Base-by-base conservation (phyloP, 2,329 filamentous ascomycete species). In the Colletotrichum camelliae region DNA sequence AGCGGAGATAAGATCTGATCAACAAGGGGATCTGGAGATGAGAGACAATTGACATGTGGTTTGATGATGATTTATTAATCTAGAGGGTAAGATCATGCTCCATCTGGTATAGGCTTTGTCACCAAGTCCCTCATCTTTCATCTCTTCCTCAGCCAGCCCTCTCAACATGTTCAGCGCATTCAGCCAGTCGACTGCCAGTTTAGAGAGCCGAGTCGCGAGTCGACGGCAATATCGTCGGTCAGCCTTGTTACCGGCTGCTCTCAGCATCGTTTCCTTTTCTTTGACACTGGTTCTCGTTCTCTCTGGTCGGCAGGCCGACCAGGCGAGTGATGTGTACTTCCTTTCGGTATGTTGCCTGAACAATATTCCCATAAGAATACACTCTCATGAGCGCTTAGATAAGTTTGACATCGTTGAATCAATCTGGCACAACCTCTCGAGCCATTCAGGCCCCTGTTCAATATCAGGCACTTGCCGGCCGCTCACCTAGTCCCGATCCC, bases 21-120 rank as follows among this genome's bases (percentile, higher is more conserved):
- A 0, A 0, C n/a, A 52, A 52, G 43, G n/a, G 6, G 10, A 18
- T 52, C 21, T 52, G n/a, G n/a, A 21, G 10, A 21, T 52, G n/a
- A 52, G 43, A 21, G 10, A 52, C 6, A 2, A 21, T 21, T 21
- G 10, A 13, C 12, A 52, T 52, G n/a, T 52, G 43, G n/a, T 52
- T 7, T 21, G 10, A 24, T 52, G 6, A 52, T 24, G 24, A 27
- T 27, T 27, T 27, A 52, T 52, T 52, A 13, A 52, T 52, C 43
- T 21, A 52, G 10, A 24, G 21, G 43, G 2, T 3, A 13, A 13
- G 2, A 52, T 52, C 43, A 21, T n/a, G 2, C 43, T 52, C n/a
- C 0, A 7, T 52, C 10, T 52, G n/a, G n/a, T 2, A 21, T 52
- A 12, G n/a, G 0, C 21, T 2, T 21, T 21, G 12, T 52, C 10